Conservation (phyloP, 2,329 filamentous ascomycete genomes). For the Mariannaea elegans region DNA sequence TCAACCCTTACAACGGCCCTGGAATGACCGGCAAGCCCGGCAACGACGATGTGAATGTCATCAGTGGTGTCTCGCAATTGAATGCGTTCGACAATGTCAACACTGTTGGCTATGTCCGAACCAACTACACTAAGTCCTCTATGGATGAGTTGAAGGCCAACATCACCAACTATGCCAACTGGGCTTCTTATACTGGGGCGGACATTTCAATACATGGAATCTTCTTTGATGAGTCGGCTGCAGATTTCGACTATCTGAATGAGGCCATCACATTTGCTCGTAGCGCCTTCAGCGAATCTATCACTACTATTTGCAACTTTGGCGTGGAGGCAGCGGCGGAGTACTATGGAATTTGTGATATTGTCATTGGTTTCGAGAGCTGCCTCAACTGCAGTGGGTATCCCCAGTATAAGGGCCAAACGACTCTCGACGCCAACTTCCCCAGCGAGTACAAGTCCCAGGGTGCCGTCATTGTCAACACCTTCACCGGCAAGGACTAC, state of each 20-base stretch:
- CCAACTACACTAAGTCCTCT: slow-evolving; percentile 24
- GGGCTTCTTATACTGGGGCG: slow-evolving; percentile 21
- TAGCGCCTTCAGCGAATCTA: slow-evolving; percentile 1
- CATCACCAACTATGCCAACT: slow-evolving; percentile 31
- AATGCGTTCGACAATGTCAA: slow-evolving; percentile 32
- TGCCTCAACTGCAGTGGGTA: slow-evolving; percentile 29
- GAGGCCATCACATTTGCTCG: slow-evolving; percentile 26
- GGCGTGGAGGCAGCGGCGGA: slow-evolving; percentile 18
- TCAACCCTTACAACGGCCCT: slow-evolving; percentile 36
- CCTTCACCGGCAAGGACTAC: slow-evolving; percentile 25
- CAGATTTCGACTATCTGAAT: slow-evolving; percentile 27
- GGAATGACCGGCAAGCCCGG: slow-evolving; percentile 28
- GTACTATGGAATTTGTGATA: slow-evolving; percentile 37
- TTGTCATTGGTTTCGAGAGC: slow-evolving; percentile 39
- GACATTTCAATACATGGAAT: slow-evolving; percentile 34
- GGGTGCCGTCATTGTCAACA: slow-evolving; percentile 30
- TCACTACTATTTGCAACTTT: slow-evolving; percentile 38
- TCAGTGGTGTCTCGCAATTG: slow-evolving; percentile 32
- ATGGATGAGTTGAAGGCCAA: slow-evolving; percentile 32
- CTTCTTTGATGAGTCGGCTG: slow-evolving; percentile 34
- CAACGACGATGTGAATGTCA: slow-evolving; percentile 33
- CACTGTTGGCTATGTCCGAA: slow-evolving; percentile 37
- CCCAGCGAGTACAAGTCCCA: slow-evolving; percentile 7
- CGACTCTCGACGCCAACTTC: slow-evolving; percentile 29
- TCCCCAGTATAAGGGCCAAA: slow-evolving; percentile 27